Base-by-base conservation (phyloP, 306 rosid genomes). In the Cucurbita ficifolia region DNA sequence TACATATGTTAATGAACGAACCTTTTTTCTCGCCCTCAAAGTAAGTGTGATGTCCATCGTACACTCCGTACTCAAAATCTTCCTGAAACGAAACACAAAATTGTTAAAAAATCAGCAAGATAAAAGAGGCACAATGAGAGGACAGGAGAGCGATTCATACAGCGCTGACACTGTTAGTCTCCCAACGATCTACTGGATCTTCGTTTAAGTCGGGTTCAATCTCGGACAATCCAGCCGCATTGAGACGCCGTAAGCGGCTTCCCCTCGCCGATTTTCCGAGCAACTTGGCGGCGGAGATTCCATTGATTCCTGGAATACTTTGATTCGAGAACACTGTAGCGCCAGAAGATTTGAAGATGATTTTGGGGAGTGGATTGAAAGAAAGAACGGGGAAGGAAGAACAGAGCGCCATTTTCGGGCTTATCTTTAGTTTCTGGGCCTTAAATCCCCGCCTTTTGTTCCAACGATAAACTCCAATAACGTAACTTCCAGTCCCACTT, bases 151-250 rank as follows among this genome's bases (percentile, higher is more conserved):
- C 54, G 42, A 5, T 55, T 19, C 29, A 39, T 85, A 92, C 96
- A 80, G 79, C 10, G 76, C 82, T 80, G 68, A 93, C 69, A 61
- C 96, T 81, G 79, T 87, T 88, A 1, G 88, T 83, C 22, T 56
- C 81, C 87, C 85, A 86, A 19, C 78, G 94, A 42, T 90, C 87
- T 39, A n/a, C 73, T 2, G 89, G 88, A 8, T 93, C 98, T 80
- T 93, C 98, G 70, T 81, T 88, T 70, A 93, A 87, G 78, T 93
- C 97, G 46, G 94, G 97, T 76, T 93, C 96, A 60, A 86, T 76
- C 73, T 86, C 86, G 22, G 84, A 67, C 29, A 93, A 88, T 72
- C 96, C 96, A 4, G 82, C 86, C 12, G 90, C 96, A 9, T 82
- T 81, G 74, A 87, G 76, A 69, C 80, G 78, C 43, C 82, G 81